Conservation (phyloP, 2,329 filamentous ascomycete genomes). For the Botrytis hyacinthi region DNA sequence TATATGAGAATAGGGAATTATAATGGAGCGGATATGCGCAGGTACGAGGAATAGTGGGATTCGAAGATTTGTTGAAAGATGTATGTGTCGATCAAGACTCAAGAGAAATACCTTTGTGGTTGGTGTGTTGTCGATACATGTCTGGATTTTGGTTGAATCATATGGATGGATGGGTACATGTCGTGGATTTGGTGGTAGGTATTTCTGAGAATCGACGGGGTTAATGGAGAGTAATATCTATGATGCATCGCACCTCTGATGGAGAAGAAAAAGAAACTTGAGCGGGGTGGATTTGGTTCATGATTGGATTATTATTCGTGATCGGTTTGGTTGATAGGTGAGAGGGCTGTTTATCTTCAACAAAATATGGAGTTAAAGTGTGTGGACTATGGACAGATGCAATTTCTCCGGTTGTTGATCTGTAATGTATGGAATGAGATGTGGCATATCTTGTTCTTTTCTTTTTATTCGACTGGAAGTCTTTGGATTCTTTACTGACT, state of each 20-base stretch:
- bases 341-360: background rate
- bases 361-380: background rate
- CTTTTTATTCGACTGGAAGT: background rate
- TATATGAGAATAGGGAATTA: background rate
- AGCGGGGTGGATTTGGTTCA: background rate
- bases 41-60: background rate
- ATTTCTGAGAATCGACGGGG: background rate
- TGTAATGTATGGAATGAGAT: background rate
- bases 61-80: background rate
- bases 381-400: background rate
- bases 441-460: background rate
- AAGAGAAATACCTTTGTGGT: background rate
- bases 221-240: rapidly evolving
- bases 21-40: background rate
- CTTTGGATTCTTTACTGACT: background rate
- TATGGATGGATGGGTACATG: background rate
- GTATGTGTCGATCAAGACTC: background rate
- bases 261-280: background rate
- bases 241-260: background rate
- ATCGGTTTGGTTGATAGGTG: background rate
- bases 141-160: no score
- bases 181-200: no score
- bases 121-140: background rate
- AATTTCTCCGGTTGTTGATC: background rate
- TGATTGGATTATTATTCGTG: no score